Conservation (phyloP, 1,284 basidiomycete species). For the Acaromyces ingoldii region DNA sequence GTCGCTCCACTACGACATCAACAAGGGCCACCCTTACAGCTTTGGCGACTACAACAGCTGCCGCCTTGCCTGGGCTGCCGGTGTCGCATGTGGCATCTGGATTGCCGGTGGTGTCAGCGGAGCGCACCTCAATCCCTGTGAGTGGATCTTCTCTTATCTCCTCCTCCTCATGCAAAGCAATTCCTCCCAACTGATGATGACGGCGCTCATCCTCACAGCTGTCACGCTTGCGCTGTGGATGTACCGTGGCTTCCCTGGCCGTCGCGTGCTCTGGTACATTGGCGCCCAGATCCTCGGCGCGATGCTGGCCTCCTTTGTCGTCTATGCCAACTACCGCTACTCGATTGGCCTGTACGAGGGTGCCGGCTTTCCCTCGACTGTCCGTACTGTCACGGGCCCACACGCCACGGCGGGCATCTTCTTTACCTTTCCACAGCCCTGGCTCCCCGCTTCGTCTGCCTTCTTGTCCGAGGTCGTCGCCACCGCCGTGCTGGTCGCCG, state of each 20-base stretch:
- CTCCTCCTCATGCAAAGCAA: not conserved
- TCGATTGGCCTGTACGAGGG: constrained; percentile 69
- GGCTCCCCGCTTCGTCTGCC: constrained; percentile 18
- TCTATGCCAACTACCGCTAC: constrained; percentile 72
- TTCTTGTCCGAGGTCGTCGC: constrained; percentile 36
- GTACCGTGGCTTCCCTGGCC: constrained; percentile 70
- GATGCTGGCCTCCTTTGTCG: constrained; percentile 62
- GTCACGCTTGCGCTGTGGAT: constrained; percentile 64
- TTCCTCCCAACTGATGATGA: not conserved
- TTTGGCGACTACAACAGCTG: constrained; percentile 24
- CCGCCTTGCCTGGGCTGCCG: constrained; percentile 38
- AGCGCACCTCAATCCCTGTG: constrained; percentile 28
- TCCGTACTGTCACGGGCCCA: constrained; percentile 59
- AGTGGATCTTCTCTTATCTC: too few species aligned
- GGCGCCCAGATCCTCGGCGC: constrained; percentile 68
- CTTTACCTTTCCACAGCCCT: constrained; percentile 59
- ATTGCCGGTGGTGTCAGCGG: constrained; percentile 34
- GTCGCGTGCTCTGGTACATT: constrained; percentile 69
- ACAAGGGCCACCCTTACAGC: constrained; percentile 11
- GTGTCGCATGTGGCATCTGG: constrained; percentile 38
- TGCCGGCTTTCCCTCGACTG: constrained; percentile 51
- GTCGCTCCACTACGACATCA: constrained; percentile 24
- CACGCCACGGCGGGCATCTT: constrained; percentile 65
- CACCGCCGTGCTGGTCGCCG: constrained; percentile 28
- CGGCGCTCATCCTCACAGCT: not conserved